phyloP scores from a whole-genome alignment of 345 rosid genomes.

The Atalantia buxifolia region DNA sequence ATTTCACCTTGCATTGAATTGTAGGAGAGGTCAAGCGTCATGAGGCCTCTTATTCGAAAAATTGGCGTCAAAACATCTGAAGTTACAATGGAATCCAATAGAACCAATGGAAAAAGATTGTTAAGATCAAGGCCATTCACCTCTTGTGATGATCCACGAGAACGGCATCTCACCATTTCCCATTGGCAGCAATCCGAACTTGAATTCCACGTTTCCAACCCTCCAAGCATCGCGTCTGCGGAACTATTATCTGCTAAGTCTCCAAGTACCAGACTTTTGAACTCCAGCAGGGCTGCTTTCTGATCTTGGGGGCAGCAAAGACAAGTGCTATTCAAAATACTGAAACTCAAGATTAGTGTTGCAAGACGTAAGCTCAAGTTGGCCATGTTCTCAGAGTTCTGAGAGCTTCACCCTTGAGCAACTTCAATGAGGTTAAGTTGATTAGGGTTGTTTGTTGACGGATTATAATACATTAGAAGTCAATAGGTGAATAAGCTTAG shows the following conservation, averaged over 20 bases:
- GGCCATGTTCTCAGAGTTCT: background rate
- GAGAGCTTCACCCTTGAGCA: background rate
- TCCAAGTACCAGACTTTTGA: constrained; percentile 9
- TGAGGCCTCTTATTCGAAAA: constrained; percentile 2
- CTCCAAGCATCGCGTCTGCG: background rate
- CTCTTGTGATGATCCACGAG: background rate
- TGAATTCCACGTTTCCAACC: constrained; percentile 16
- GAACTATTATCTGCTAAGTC: background rate
- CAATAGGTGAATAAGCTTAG: background rate
- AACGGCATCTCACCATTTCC: constrained; percentile 12
- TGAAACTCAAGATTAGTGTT: background rate
- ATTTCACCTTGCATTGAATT: constrained; percentile 29
- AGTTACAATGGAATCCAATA: background rate
- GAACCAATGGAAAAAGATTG: constrained; percentile 7
- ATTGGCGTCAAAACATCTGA: constrained; percentile 13
- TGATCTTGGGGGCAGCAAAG: constrained; percentile 17
- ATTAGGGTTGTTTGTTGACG: background rate
- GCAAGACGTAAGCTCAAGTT: background rate
- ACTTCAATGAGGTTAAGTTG: background rate
- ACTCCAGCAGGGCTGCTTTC: constrained; percentile 21
- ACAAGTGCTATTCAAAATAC: background rate
- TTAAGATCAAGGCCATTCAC: constrained; percentile 8
- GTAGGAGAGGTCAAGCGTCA: constrained; percentile 14
- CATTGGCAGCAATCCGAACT: constrained; percentile 20
- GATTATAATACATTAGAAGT: background rate